Percentiles rank a stretch among this genome's conserved stretches.
Evolutionary conservation across 129 eudicot genomes (phyloP).

Genomic region (Scalesia atractyloides): DNA sequence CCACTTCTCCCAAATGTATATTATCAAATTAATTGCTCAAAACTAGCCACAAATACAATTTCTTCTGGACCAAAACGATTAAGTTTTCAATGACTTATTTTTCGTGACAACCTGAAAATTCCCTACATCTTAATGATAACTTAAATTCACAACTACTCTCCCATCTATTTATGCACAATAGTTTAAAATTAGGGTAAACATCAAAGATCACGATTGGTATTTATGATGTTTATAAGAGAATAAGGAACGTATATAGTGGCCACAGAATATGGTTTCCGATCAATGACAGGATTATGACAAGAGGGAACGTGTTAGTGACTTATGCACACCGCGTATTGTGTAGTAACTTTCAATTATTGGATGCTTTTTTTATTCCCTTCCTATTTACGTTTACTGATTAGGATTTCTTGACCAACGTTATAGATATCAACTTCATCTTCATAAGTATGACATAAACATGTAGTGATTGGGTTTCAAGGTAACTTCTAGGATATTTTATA

Average conservation of each 20-base stretch:
- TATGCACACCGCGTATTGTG: neutral
- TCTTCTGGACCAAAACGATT: slow-evolving; percentile 17
- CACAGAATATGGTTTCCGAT: slow-evolving; percentile 4
- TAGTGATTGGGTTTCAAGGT: neutral
- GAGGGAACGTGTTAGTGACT: neutral
- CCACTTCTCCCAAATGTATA: slow-evolving; percentile 23
- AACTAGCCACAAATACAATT: slow-evolving; percentile 15
- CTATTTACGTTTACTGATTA: neutral
- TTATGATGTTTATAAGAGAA: slow-evolving; percentile 17
- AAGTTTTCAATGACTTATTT: slow-evolving; percentile 19
- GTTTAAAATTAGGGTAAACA: slow-evolving; percentile 30
- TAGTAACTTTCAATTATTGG: slow-evolving; percentile 13
- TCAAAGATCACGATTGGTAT: slow-evolving; percentile 21
- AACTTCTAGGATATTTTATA: neutral
- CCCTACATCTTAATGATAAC: slow-evolving; percentile 31
- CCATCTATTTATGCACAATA: slow-evolving; percentile 8
- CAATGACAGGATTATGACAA: slow-evolving; percentile 12
- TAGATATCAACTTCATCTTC: neutral
- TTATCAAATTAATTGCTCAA: slow-evolving; percentile 19
- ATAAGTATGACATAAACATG: neutral
- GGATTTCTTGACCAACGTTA: neutral
- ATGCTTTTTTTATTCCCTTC: slow-evolving; percentile 10
- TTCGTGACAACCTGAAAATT: slow-evolving; percentile 30
- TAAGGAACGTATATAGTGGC: slow-evolving; percentile 16
- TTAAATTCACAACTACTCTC: slow-evolving; percentile 34